Base-by-base conservation (phyloP, 163 green algal species). In the Scenedesmus sp. region DNA sequence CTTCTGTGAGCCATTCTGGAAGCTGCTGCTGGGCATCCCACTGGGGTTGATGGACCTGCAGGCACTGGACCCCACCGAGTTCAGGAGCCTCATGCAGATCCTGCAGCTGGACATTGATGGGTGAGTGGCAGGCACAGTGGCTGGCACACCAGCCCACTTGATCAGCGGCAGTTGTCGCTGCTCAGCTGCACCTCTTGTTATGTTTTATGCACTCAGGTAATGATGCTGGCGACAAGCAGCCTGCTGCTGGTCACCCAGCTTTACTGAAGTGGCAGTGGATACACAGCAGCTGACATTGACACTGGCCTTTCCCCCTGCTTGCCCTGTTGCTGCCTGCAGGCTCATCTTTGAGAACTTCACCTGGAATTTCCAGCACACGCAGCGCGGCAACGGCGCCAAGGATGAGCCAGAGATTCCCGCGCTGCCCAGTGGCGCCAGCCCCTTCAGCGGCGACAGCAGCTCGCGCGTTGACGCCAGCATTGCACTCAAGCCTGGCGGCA, bases 1-100 rank as follows among this genome's bases (percentile, higher is more conserved):
- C 64, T 94, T 96, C 85, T 95, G 92, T 83, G 95, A 96, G 92
- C 95, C 95, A 0, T 94, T 96, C 88, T 96, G 95, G 95, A 96
- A 96, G 94, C 95, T 96, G 89, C 88, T 96, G 92, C 91, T 96
- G 77, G 95, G 95, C 84, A 94, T 94, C 67, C 95, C 95, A 8
- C 91, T 96, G 56, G 94, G 93, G 84, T 89, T 96, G 13, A 94
- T 96, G 92, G 95, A 96, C 92, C 91, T 96, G 87, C 94, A 95
- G 90, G 87, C 92, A 54, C 90, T 95, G 59, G 94, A 95, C 83
- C 92, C 94, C 59, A 95, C 93, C 5, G 93, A 95, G 94, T 96
- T 96, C 93, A 84, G 94, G 26, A 94, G 88, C 84, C 90, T 96
- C 46, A 95, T 96, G 93, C 92, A 92, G 62, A 94, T 96, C 52